Percentiles rank a stretch among this genome's conserved stretches.
phyloP scores from a whole-genome alignment of 139 green algal genomes.

The Chlorella sp. region DNA sequence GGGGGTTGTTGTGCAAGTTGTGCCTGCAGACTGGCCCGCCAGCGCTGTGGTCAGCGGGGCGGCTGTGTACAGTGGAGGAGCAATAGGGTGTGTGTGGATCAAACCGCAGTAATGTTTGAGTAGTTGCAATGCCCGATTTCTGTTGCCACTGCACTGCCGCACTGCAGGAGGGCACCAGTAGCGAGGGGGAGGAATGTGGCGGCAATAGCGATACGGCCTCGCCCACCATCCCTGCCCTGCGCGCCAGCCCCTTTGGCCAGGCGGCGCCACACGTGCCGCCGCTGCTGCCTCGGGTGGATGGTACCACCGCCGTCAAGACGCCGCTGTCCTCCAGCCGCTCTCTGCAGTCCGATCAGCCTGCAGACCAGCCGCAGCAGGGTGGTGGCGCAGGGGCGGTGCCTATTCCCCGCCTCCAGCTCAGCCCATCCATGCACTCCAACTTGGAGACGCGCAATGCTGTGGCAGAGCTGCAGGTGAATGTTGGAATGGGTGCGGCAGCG shows the following conservation, averaged over 20 bases:
- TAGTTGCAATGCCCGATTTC: not conserved
- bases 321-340: too few species aligned
- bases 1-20: not conserved
- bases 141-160: too few species aligned
- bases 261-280: not conserved
- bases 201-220: constrained; percentile 23
- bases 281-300: not conserved
- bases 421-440: constrained; percentile 28
- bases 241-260: constrained; percentile 6
- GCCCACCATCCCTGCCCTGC: constrained; percentile 36
- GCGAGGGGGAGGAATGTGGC: not conserved
- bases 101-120: too few species aligned
- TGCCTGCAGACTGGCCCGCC: not conserved
- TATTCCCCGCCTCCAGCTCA: constrained; percentile 30
- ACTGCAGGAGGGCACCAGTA: not conserved
- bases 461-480: constrained; percentile 35
- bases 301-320: too few species aligned
- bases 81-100: too few species aligned
- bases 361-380: not conserved
- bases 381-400: not conserved
- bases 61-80: too few species aligned
- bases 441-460: constrained; percentile 36
- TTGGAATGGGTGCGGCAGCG: not conserved
- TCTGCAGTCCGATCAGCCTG: too few species aligned
- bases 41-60: too few species aligned